Evolutionary conservation across 345 rosid species (phyloP), one percentile per base, ranked within the genome.

Genomic region (Linum lewisii): DNA sequence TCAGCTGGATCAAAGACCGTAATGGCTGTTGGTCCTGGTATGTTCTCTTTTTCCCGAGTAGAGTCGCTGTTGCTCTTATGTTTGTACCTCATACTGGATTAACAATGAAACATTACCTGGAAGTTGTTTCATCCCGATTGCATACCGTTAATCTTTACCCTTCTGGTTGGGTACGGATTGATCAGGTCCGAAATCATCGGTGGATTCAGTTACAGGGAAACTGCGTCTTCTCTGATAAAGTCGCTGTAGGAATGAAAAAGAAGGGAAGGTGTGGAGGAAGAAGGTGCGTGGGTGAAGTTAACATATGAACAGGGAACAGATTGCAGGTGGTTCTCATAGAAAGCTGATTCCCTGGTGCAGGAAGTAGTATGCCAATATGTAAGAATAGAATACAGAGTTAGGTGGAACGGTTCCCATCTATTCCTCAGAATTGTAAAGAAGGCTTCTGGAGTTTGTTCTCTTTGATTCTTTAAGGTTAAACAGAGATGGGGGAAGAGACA

Each of bases 11-110:
- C 97, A 51, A 84, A 79, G 74, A 90, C 97, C 18, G 97, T 90
- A 67, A 86, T 90, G 22, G 88, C 95, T 42, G 63, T 90, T 62
- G 97, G 97, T 44, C 97, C 95, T 18, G 97, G 97, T 88, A 76
- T 52, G 57, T 57, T 65, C 42, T 57, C 25, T 51, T 64, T 4
- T 29, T 29, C 34, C 34, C 15, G 4, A 42, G 16, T 42, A 16
- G 16, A 42, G 47, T 58, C 49, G 37, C 34, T 62, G 49, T 42
- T 52, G 38, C 26, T 58, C 52, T 56, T 24, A 32, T 5, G 13
- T 25, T n/a, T n/a, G n/a, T 26, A 32, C 21, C 44, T n/a, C 5
- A 19, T 13, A 19, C 50, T 11, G 47, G 21, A 53, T 21, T 20
- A 5, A 36, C 9, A 6, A 64, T 14, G 18, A 13, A 15, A 26